Conservation (phyloP, 1,284 basidiomycete genomes). For the Puccinia triticina region DNA sequence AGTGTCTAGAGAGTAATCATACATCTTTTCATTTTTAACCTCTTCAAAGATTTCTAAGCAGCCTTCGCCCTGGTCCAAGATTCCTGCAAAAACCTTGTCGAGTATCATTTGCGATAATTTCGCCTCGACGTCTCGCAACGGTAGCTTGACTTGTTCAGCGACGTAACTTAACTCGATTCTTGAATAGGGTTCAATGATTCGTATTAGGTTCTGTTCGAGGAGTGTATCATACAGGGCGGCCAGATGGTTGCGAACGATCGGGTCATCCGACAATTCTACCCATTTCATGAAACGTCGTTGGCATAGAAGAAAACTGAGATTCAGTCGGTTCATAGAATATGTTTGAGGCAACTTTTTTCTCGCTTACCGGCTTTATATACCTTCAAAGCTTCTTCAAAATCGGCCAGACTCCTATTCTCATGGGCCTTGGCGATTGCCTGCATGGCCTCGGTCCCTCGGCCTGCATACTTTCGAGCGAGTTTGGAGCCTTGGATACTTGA, state of each 20-base stretch:
- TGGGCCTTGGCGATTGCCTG: constrained; percentile 90
- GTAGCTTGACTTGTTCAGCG: constrained; percentile 84
- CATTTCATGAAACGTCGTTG: constrained; percentile 22
- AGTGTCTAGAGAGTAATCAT: constrained; percentile 58
- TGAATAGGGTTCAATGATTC: constrained; percentile 93
- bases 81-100: constrained; percentile 90
- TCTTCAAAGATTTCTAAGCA: constrained; percentile 67
- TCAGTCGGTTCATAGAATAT: background rate
- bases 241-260: constrained; percentile 90
- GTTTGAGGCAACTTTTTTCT: background rate
- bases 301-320: constrained; percentile 30
- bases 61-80: constrained; percentile 90
- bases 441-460: constrained; percentile 86
- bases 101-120: constrained; percentile 99
- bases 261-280: constrained; percentile 85
- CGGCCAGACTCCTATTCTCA: constrained; percentile 81
- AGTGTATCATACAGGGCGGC: constrained; percentile 91
- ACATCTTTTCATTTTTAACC: constrained; percentile 56
- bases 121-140: constrained; percentile 85
- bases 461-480: constrained; percentile 80
- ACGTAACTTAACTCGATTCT: constrained; percentile 88
- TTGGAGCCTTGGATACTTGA: constrained; percentile 82
- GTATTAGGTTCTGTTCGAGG: constrained; percentile 88
- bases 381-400: constrained; percentile 83
- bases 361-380: constrained; percentile 79